Percentiles rank a stretch among this genome's conserved stretches.
Conservation (phyloP, 2,329 filamentous ascomycete species). For the Fusarium sp. region DNA sequence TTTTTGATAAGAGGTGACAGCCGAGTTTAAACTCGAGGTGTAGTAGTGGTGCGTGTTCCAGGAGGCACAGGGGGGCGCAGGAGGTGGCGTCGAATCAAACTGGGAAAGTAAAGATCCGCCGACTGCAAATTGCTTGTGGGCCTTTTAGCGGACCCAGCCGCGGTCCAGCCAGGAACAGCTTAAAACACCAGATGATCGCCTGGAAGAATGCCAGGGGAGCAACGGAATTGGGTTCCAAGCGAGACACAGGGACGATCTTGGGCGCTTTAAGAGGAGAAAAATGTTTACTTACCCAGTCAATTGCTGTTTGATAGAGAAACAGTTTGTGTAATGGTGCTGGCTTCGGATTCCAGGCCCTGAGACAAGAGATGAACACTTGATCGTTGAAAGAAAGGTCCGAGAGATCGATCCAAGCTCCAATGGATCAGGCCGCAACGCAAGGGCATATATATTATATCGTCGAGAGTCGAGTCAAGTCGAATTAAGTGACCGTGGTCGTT, state of each 20-base stretch:
- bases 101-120: constrained; percentile 48
- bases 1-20: constrained; percentile 33
- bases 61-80: constrained; percentile 46
- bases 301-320: constrained; percentile 13
- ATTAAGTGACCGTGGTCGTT: constrained; percentile 10
- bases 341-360: constrained; percentile 28
- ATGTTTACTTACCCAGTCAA: constrained; percentile 29
- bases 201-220: constrained; percentile 1
- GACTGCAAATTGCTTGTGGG: constrained; percentile 48
- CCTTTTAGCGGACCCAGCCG: constrained; percentile 38
- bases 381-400: constrained; percentile 8
- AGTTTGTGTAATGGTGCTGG: neutral
- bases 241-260: constrained; percentile 3
- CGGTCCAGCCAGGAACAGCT: constrained; percentile 24
- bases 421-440: constrained; percentile 41
- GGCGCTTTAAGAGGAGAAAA: neutral
- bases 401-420: constrained; percentile 29
- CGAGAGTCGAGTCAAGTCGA: constrained; percentile 6
- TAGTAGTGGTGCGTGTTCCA: constrained; percentile 39
- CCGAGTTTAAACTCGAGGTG: constrained; percentile 40
- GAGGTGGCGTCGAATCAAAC: constrained; percentile 48
- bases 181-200: constrained; percentile 35
- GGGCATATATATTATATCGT: constrained; percentile 15
- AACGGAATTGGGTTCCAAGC: constrained; percentile 9
- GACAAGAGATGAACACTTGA: constrained; percentile 20